Conservation (phyloP, 306 rosid genomes). For the Sindora glabra region DNA sequence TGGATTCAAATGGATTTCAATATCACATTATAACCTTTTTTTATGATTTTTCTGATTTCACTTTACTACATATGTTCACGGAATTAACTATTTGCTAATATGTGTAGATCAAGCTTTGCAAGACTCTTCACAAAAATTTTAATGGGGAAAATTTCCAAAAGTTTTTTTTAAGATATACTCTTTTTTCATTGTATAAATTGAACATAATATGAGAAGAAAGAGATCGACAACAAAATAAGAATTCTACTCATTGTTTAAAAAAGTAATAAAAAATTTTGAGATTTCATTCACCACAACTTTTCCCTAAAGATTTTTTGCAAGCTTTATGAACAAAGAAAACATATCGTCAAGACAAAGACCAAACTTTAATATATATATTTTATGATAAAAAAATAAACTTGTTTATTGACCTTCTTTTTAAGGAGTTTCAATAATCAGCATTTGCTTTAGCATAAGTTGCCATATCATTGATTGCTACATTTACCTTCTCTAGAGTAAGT, state of each 20-base stretch:
- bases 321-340: constrained; percentile 37
- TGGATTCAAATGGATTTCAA: too few species aligned
- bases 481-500: constrained; percentile 85
- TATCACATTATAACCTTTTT: too few species aligned
- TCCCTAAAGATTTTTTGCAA: constrained; percentile 74
- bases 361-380: not conserved
- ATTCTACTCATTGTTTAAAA: not conserved
- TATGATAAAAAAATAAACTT: constrained; percentile 13
- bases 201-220: too few species aligned
- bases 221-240: too few species aligned
- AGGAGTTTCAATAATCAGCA: constrained; percentile 63
- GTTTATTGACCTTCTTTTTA: constrained; percentile 56
- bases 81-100: too few species aligned
- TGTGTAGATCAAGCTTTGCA: too few species aligned
- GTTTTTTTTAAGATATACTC: too few species aligned
- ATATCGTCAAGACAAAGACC: constrained; percentile 18
- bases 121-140: too few species aligned
- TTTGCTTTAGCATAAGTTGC: constrained; percentile 80
- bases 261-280: not conserved
- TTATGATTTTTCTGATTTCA: too few species aligned
- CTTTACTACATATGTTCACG: too few species aligned
- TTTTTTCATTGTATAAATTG: too few species aligned
- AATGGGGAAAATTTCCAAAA: too few species aligned
- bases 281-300: constrained; percentile 68
- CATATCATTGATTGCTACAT: constrained; percentile 77